A percentile compares a stretch with the other conserved stretches of the same genome.
phyloP scores from a whole-genome alignment of 495 filamentous ascomycete genomes.

The Hypoxylon perforatum region DNA sequence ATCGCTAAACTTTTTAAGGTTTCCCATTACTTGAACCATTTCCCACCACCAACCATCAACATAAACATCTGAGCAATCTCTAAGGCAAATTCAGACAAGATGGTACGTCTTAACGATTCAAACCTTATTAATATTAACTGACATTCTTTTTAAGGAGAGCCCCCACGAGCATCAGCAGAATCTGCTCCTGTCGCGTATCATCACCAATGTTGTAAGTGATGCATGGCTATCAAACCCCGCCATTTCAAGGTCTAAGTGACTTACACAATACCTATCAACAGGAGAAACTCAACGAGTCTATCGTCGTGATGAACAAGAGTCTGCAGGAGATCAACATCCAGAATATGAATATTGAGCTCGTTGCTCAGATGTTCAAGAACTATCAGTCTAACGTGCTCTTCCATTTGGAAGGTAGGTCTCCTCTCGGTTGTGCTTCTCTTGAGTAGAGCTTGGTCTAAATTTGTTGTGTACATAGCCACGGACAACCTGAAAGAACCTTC shows the following conservation, averaged over 20 bases:
- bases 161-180: conserved; percentile 98
- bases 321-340: conserved; percentile 98
- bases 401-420: conserved; percentile 85
- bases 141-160: conserved; percentile 73
- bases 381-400: conserved; percentile 98
- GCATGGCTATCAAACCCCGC: background rate
- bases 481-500: conserved; percentile 85
- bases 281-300: conserved; percentile 98
- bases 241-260: conserved; percentile 4
- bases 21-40: background rate
- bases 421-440: background rate
- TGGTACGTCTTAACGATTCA: conserved; percentile 24
- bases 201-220: conserved; percentile 88
- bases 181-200: conserved; percentile 91
- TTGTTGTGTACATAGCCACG: conserved; percentile 67
- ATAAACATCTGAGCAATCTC: background rate
- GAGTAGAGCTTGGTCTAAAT: conserved; percentile 8
- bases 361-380: conserved; percentile 99
- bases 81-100: conserved; percentile 23
- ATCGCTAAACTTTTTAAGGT: background rate
- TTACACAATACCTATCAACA: conserved; percentile 47
- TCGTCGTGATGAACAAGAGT: conserved; percentile 90
- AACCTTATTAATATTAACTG: background rate
- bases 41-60: background rate
- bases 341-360: conserved; percentile 98